Percentiles rank a stretch among this genome's conserved stretches.
phyloP scores from a whole-genome alignment of 2,329 filamentous ascomycete species.

The Davidsoniella virescens region DNA sequence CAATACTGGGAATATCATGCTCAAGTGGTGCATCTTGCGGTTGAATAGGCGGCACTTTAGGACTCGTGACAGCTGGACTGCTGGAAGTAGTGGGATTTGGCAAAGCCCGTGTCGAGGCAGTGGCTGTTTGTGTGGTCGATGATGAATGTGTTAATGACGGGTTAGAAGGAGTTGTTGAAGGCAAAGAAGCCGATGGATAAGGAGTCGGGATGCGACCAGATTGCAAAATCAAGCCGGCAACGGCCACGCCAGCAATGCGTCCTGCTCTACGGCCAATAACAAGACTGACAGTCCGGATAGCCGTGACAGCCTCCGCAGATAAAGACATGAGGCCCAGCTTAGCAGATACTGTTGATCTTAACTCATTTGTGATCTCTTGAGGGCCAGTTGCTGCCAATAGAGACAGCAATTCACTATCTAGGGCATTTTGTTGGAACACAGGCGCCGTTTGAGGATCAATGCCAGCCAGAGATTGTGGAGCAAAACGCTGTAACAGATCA shows the following conservation, averaged over 20 bases:
- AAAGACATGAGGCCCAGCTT: not conserved
- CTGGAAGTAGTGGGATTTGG: too few species aligned
- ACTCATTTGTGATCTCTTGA: slow-evolving; percentile 20
- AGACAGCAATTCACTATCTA: slow-evolving; percentile 55
- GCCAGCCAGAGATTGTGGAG: not conserved
- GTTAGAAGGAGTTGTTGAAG: too few species aligned
- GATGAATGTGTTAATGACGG: too few species aligned
- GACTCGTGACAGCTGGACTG: too few species aligned
- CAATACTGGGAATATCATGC: too few species aligned
- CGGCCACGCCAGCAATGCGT: slow-evolving; percentile 15
- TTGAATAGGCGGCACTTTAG: too few species aligned
- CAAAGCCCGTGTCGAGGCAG: too few species aligned
- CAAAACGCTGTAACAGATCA: slow-evolving; percentile 18
- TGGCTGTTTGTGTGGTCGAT: too few species aligned
- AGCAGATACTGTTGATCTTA: too few species aligned
- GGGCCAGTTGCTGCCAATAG: slow-evolving; percentile 23
- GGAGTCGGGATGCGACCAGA: slow-evolving; percentile 11
- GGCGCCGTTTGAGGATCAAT: slow-evolving; percentile 13
- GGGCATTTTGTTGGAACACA: slow-evolving; percentile 46
- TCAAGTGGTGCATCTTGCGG: too few species aligned
- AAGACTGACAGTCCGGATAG: slow-evolving; percentile 39
- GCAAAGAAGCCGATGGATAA: too few species aligned
- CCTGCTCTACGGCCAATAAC: slow-evolving; percentile 16
- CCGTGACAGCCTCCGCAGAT: slow-evolving; percentile 37
- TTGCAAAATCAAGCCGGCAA: slow-evolving; percentile 16